These are phyloP conservation scores for Pinus albicaulis DNA, from an alignment of 75 land plant genomes.

Conservation along the genomic window DNA sequence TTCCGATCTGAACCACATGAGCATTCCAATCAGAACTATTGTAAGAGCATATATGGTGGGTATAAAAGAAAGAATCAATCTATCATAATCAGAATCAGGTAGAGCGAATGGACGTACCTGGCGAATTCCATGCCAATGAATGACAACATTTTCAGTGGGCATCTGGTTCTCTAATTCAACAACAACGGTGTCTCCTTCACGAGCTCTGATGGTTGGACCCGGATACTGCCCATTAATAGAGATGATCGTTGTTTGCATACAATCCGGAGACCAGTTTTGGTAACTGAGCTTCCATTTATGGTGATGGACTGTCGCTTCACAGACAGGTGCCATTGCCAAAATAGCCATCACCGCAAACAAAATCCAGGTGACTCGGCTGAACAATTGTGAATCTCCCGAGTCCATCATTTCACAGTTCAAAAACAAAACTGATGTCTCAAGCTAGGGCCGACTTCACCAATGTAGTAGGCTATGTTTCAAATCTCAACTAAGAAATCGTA, in stretches of 20 bases:
- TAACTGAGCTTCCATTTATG: background rate
- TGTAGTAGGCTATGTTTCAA: no score
- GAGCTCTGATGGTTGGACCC: constrained; percentile 71
- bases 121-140: constrained; percentile 92
- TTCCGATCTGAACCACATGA: constrained; percentile 30
- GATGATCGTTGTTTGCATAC: background rate
- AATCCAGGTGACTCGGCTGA: background rate
- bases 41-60: no score
- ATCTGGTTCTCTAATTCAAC: constrained; percentile 65
- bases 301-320: background rate
- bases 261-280: background rate
- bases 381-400: background rate
- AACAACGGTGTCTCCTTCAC: constrained; percentile 67
- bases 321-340: background rate
- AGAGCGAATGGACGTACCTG: constrained; percentile 38
- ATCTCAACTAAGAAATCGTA: no score
- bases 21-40: no score
- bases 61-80: no score
- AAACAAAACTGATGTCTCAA: no score
- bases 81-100: no score
- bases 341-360: background rate
- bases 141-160: constrained; percentile 63
- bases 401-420: background rate
- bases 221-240: constrained; percentile 25
- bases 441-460: no score